Evolutionary conservation across 2,329 filamentous ascomycete genomes (phyloP).

Genomic region (Apiospora saccharicola): DNA sequence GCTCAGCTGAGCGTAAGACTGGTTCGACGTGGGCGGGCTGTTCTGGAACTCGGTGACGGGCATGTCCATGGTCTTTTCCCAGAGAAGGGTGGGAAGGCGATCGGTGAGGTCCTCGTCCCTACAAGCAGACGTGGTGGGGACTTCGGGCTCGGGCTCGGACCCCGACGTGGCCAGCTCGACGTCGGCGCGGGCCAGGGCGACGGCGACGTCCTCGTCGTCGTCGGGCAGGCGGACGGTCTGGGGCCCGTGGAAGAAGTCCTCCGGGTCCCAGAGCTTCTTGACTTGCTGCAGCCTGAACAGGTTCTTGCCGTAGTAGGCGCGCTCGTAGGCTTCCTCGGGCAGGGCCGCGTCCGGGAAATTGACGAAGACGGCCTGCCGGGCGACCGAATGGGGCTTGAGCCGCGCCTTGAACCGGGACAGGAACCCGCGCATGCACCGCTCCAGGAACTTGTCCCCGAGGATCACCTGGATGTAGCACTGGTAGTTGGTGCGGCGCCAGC

Average conservation of each 20-base stretch:
- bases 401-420: slow-evolving; percentile 34
- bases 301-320: slow-evolving; percentile 44
- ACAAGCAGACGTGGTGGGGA: too few species aligned
- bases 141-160: not conserved
- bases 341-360: slow-evolving; percentile 40
- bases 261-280: slow-evolving; percentile 40
- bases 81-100: not conserved
- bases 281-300: slow-evolving; percentile 32
- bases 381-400: slow-evolving; percentile 35
- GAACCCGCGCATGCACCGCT: slow-evolving; percentile 38
- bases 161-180: not conserved
- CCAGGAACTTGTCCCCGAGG: slow-evolving; percentile 44
- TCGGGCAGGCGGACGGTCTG: slow-evolving; percentile 36
- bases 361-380: slow-evolving; percentile 36
- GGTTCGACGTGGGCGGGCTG: not conserved
- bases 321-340: slow-evolving; percentile 30
- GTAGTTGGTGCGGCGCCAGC: slow-evolving; percentile 40
- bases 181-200: not conserved
- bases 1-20: too few species aligned
- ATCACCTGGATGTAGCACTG: slow-evolving; percentile 42
- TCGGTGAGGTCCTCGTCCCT: not conserved
- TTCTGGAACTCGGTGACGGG: not conserved
- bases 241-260: slow-evolving; percentile 39
- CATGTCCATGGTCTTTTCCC: not conserved
- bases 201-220: not conserved